Conservation (phyloP, 1,139 yeast species). For the Yamadazyma trypodendri region DNA sequence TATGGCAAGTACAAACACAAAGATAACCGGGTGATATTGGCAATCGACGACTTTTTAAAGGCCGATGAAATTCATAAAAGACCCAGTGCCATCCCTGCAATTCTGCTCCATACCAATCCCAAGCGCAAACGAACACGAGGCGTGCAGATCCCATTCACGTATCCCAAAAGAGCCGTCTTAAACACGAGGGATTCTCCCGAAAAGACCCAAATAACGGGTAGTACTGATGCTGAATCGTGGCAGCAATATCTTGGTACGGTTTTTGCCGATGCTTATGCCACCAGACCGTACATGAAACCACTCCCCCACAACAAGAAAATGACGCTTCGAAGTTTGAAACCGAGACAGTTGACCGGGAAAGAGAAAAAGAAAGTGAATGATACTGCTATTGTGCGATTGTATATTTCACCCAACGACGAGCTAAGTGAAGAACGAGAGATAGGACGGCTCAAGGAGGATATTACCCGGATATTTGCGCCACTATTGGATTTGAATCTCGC, state of each 20-base stretch:
- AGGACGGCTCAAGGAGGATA: slow-evolving; percentile 74
- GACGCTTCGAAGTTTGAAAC: slow-evolving; percentile 32
- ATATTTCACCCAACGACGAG: slow-evolving; percentile 22
- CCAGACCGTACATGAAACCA: slow-evolving; percentile 64
- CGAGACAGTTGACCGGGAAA: slow-evolving; percentile 26
- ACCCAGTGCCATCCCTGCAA: slow-evolving; percentile 13
- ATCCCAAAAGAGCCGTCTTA: slow-evolving; percentile 9
- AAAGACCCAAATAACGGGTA: not conserved
- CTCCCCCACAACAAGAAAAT: slow-evolving; percentile 51
- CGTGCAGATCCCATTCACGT: slow-evolving; percentile 13
- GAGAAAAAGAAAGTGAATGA: slow-evolving; percentile 22
- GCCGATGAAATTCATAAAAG: slow-evolving; percentile 10
- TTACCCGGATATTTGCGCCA: slow-evolving; percentile 68
- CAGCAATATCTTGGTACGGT: slow-evolving; percentile 62
- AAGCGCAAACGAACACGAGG: slow-evolving; percentile 17
- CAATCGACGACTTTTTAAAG: slow-evolving; percentile 29
- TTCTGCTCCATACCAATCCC: slow-evolving; percentile 12
- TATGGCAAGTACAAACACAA: slow-evolving; percentile 22
- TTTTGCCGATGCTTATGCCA: slow-evolving; percentile 79
- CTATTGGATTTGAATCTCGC: slow-evolving; percentile 59
- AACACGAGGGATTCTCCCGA: slow-evolving; percentile 12
- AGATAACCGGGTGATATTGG: slow-evolving; percentile 25
- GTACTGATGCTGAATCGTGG: not conserved
- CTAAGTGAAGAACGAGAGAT: slow-evolving; percentile 51
- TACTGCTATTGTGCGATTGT: slow-evolving; percentile 34